These are phyloP conservation scores for Nicotiana benthamiana DNA, from an alignment of 257 asterid species.

Conservation along the genomic window DNA sequence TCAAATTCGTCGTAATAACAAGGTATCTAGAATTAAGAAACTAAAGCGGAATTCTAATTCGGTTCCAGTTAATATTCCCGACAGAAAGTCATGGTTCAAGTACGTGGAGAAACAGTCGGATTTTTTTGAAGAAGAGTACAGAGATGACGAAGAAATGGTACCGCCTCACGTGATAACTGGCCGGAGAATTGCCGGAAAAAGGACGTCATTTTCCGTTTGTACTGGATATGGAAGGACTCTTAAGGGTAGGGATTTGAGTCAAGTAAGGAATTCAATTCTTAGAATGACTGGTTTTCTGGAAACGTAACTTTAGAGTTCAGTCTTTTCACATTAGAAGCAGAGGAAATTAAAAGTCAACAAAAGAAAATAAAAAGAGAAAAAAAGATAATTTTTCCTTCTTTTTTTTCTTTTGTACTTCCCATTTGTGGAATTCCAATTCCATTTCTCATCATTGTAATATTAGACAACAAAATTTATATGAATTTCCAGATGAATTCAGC, in stretches of 20 bases:
- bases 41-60: neutral
- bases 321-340: neutral
- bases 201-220: conserved; percentile 68
- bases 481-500: neutral
- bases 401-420: conserved; percentile 10
- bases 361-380: neutral
- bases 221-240: conserved; percentile 71
- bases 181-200: conserved; percentile 57
- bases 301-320: conserved; percentile 20
- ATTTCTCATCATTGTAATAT: conserved; percentile 8
- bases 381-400: neutral
- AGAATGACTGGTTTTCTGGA: conserved; percentile 82
- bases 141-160: conserved; percentile 39
- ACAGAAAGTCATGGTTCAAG: neutral
- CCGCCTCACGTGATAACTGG: conserved; percentile 73
- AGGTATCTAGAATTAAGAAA: conserved; percentile 24
- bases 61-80: conserved; percentile 4
- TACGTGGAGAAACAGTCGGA: neutral
- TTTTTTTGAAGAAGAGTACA: neutral
- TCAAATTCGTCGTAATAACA: neutral
- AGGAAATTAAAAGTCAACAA: neutral
- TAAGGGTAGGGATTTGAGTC: conserved; percentile 69
- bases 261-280: conserved; percentile 58
- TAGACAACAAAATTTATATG: neutral
- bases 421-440: neutral